Evolutionary conservation across 768 basidiomycete species (phyloP), one percentile per base, ranked within the genome.

Genomic region (Boletus tylopilopsis): DNA sequence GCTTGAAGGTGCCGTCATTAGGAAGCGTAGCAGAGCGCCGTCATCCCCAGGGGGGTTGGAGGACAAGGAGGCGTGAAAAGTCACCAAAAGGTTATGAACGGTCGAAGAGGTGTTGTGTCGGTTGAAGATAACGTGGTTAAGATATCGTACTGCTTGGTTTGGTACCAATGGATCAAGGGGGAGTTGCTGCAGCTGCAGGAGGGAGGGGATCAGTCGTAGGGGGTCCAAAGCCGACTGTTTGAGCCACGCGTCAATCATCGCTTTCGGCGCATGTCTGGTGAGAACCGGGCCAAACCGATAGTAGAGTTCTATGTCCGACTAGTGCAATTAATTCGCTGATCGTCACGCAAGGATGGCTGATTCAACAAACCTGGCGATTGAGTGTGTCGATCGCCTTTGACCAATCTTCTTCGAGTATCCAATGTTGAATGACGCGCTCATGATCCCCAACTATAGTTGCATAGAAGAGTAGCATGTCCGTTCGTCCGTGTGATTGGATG

Each of bases 371-470:
- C 81, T 96, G 94, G 40, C 91, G 80, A 61, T 82, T 94, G 52
- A 97, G 80, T n/a, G 86, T 77, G 49, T 92, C 88, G 47, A 98
- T 87, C 0, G 92, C 94, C 60, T 91, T 89, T 16, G 74, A 54
- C 95, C 95, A 98, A 50, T 92, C 79, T 65, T 95, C 94, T 66
- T 96, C 90, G 47, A 90, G 74, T 34, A 98, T 76, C 87, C 90
- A 95, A 63, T 98, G 86, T 56, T 91, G 90, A 10, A 94, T 80
- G 11, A 98, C 92, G 11, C 90, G 82, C 50, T 81, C 82, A 60
- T 77, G 78, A 68, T 98, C 94, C 15, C 87, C 87, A 36, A 94
- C 77, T 16, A 82, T 73, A 3, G 80, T 81, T 6, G 96, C 95
- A 64, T 83, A 98, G 68, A 90, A 87, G 10, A 99, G 76, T 52